phyloP scores from a whole-genome alignment of 2,329 filamentous ascomycete species.

The Arthroderma sp. region DNA sequence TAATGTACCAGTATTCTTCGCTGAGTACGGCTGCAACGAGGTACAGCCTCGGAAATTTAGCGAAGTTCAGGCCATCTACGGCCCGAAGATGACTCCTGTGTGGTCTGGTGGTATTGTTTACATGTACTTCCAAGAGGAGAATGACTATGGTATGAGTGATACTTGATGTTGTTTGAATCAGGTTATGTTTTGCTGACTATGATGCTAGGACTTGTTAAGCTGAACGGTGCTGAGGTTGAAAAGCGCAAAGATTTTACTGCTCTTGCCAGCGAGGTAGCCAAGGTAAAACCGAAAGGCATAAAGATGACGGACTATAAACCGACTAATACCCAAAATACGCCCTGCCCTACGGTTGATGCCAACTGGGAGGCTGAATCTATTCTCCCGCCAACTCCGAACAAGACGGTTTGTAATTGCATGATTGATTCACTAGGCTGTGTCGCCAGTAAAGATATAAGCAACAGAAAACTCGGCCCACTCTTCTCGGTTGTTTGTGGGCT shows the following conservation, averaged over 20 bases:
- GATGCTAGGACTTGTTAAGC: constrained; percentile 36
- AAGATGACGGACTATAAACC: constrained; percentile 56
- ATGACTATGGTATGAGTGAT: constrained; percentile 60
- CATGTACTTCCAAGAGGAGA: constrained; percentile 90
- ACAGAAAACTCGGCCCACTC: constrained; percentile 49
- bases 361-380: constrained; percentile 54
- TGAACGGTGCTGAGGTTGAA: constrained; percentile 49
- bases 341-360: constrained; percentile 54
- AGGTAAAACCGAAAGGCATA: constrained; percentile 53
- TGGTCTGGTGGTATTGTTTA: constrained; percentile 97
- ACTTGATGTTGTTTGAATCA: not conserved
- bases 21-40: constrained; percentile 92
- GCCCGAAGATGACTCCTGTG: constrained; percentile 64
- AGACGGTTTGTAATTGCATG: constrained; percentile 77
- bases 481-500: constrained; percentile 43
- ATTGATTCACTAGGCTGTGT: constrained; percentile 57
- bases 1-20: constrained; percentile 93
- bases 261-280: constrained; percentile 56
- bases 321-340: constrained; percentile 52
- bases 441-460: constrained; percentile 44
- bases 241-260: constrained; percentile 63
- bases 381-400: constrained; percentile 73
- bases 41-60: constrained; percentile 62
- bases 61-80: constrained; percentile 73
- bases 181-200: constrained; percentile 6